Percentiles rank a stretch among this genome's conserved stretches.
Evolutionary conservation across 148 eudicot genomes (phyloP).

Genomic region (Cornus suecica): DNA sequence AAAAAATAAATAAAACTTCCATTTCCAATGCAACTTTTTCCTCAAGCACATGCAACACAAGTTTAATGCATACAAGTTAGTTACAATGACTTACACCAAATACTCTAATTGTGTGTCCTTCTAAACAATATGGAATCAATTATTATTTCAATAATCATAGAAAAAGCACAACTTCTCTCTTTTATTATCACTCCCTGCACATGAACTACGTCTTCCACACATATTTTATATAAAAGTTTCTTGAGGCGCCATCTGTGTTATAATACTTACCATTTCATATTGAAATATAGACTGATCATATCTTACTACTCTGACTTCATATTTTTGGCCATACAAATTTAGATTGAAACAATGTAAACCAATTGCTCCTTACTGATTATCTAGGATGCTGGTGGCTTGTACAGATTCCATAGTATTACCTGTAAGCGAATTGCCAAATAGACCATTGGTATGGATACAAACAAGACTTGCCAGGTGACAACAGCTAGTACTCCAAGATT

Average conservation of each 20-base stretch:
- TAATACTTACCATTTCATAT: background rate
- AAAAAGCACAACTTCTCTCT: no score
- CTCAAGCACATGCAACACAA: background rate
- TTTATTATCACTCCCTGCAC: background rate
- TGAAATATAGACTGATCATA: no score
- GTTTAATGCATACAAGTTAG: background rate
- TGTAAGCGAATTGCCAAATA: conserved; percentile 62
- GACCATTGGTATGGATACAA: conserved; percentile 73
- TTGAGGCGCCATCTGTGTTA: background rate
- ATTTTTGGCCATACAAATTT: background rate
- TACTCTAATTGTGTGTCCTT: no score
- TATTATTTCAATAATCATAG: no score
- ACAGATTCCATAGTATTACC: conserved; percentile 36
- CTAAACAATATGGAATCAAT: no score
- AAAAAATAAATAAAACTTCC: no score
- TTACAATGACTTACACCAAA: background rate
- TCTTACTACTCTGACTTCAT: background rate
- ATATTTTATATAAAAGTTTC: background rate
- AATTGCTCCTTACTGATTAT: background rate
- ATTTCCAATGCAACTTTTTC: background rate
- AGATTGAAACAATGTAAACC: background rate
- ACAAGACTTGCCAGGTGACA: conserved; percentile 90
- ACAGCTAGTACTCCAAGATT: conserved; percentile 68
- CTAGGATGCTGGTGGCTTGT: background rate
- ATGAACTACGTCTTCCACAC: background rate